A percentile compares a stretch with the other conserved stretches of the same genome.
These are phyloP conservation scores for Drechslerella dactyloides DNA, from an alignment of 2,329 filamentous ascomycete genomes.

Conservation along the genomic window DNA sequence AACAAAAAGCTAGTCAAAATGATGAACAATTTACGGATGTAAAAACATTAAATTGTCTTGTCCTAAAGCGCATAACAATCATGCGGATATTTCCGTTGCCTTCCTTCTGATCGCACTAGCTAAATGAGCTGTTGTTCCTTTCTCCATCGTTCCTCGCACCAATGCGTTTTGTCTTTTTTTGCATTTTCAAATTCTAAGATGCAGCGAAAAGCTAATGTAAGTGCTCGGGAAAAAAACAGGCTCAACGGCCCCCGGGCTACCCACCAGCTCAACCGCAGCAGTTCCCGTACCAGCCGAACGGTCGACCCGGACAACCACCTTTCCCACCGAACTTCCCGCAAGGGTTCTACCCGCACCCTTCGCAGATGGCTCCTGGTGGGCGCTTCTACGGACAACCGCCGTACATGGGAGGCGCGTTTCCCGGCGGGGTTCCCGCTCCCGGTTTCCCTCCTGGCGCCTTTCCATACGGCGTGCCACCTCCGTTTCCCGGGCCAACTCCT, in stretches of 20 bases:
- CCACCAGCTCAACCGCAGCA: conserved; percentile 19
- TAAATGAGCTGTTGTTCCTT: not conserved
- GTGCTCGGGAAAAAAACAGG: conserved; percentile 14
- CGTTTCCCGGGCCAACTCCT: conserved; percentile 25
- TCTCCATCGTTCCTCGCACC: conserved; percentile 57
- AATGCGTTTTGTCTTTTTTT: conserved; percentile 56
- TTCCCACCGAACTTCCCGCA: conserved; percentile 36
- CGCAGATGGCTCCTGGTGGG: conserved; percentile 30
- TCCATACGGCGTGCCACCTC: conserved; percentile 39
- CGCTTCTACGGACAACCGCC: conserved; percentile 45
- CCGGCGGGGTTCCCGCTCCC: conserved; percentile 21
- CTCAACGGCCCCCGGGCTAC: conserved; percentile 37
- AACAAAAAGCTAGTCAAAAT: conserved; percentile 57
- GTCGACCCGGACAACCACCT: conserved; percentile 31
- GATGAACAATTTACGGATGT: conserved; percentile 74
- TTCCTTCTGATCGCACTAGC: conserved; percentile 69
- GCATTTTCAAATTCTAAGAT: conserved; percentile 57
- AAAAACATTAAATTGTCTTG: conserved; percentile 64
- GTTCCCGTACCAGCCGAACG: conserved; percentile 29
- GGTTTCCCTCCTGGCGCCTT: conserved; percentile 35
- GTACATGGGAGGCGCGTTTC: conserved; percentile 33
- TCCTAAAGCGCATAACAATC: conserved; percentile 70
- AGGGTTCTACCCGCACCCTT: conserved; percentile 40
- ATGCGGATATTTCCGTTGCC: conserved; percentile 76
- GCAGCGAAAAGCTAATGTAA: conserved; percentile 12